phyloP scores from a whole-genome alignment of 2,329 filamentous ascomycete genomes.

The Fusarium buxicola region DNA sequence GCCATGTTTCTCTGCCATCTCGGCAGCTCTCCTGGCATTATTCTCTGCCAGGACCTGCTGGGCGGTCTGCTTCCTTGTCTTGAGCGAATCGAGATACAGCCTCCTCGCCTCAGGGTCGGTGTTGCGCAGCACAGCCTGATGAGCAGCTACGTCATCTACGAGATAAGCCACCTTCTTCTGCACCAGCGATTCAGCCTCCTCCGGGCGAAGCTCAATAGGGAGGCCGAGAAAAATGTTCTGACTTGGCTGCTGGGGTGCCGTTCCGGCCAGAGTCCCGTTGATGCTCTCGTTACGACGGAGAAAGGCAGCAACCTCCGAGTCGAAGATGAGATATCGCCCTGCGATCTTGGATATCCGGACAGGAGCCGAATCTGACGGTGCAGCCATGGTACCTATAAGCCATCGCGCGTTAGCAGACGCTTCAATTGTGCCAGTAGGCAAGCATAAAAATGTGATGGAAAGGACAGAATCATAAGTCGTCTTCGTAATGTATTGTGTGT shows the following conservation, averaged over 20 bases:
- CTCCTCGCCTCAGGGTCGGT: conserved; percentile 67
- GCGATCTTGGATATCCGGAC: conserved; percentile 85
- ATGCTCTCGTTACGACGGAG: conserved; percentile 85
- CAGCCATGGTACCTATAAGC: conserved; percentile 39
- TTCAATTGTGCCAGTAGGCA: conserved; percentile 10
- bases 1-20: conserved; percentile 41
- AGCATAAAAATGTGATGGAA: conserved; percentile 11
- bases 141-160: conserved; percentile 80
- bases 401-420: conserved; percentile 35
- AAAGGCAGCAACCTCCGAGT: conserved; percentile 81
- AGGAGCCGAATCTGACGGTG: conserved; percentile 49
- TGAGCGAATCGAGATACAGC: conserved; percentile 72
- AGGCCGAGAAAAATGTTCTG: conserved; percentile 94
- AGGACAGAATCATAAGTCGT: conserved; percentile 56
- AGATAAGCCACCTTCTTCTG: conserved; percentile 81
- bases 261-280: conserved; percentile 86
- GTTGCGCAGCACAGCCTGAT: conserved; percentile 71
- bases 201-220: conserved; percentile 88
- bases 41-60: conserved; percentile 56
- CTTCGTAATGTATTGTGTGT: conserved; percentile 59
- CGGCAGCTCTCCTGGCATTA: conserved; percentile 51
- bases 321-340: conserved; percentile 89
- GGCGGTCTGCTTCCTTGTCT: conserved; percentile 56
- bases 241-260: conserved; percentile 89
- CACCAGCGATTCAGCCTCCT: conserved; percentile 86